A percentile compares a stretch with the other conserved stretches of the same genome.
Evolutionary conservation across 257 asterid genomes (phyloP).

Genomic region (Solanum chaucha): DNA sequence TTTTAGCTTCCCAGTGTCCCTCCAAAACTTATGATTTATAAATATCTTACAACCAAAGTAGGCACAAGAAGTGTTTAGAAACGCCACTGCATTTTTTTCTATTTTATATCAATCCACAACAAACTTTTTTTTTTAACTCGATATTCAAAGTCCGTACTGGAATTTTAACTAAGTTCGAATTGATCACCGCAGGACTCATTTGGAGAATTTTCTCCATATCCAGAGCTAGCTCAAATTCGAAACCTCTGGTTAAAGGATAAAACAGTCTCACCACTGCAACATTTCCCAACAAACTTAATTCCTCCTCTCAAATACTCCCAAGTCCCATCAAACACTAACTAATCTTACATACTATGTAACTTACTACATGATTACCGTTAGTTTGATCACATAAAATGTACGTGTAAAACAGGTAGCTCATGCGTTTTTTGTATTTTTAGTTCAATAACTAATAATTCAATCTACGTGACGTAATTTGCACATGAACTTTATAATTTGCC

Average conservation of each 20-base stretch:
- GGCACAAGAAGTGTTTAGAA: neutral
- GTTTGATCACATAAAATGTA: neutral
- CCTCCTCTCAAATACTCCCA: neutral
- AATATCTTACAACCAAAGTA: neutral
- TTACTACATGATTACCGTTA: neutral
- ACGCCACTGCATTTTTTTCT: neutral
- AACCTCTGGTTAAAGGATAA: neutral
- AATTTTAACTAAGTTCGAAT: too few relatives aligned
- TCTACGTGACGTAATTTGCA: neutral
- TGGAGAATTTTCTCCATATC: neutral
- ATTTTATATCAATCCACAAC: neutral
- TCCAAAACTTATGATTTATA: neutral
- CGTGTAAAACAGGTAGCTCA: neutral
- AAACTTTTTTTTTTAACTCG: too few relatives aligned
- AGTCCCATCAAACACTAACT: neutral
- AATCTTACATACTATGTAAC: neutral
- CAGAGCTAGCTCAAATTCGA: neutral
- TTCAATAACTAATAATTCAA: neutral
- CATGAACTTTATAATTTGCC: neutral
- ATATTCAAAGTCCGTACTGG: rapidly evolving
- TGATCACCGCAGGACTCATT: too few relatives aligned
- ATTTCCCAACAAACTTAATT: neutral
- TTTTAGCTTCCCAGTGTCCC: neutral
- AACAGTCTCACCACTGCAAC: too few relatives aligned
- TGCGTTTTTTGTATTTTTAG: neutral